phyloP scores from a whole-genome alignment of 2,329 filamentous ascomycete genomes.

The Sclerotinia sclerotiorum region DNA sequence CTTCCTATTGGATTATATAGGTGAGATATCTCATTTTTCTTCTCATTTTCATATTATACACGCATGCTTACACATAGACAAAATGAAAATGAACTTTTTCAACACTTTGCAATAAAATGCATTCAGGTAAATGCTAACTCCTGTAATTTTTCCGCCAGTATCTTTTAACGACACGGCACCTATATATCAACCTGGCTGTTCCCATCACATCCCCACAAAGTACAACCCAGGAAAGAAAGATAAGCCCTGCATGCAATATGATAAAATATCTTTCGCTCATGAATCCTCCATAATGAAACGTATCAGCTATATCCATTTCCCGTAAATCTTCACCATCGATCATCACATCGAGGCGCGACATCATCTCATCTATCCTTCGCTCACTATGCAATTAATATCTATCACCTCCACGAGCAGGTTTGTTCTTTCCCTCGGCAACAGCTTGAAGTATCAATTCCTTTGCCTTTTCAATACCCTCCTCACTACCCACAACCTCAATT shows the following conservation, averaged over 20 bases:
- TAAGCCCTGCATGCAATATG: slow-evolving; percentile 4
- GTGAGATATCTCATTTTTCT: not conserved
- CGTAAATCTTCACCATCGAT: slow-evolving; percentile 1
- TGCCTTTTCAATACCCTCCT: slow-evolving; percentile 80
- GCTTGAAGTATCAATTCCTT: slow-evolving; percentile 86
- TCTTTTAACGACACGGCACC: not conserved
- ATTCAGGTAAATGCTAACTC: slow-evolving; percentile 11
- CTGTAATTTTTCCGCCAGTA: slow-evolving; percentile 2
- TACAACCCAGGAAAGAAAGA: slow-evolving; percentile 6
- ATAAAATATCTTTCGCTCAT: slow-evolving; percentile 1
- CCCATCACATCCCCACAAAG: not conserved
- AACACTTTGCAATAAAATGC: slow-evolving; percentile 4
- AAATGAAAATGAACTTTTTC: not conserved
- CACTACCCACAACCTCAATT: slow-evolving; percentile 82
- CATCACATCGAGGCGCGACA: not conserved
- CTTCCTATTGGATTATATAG: not conserved
- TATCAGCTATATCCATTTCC: slow-evolving; percentile 1
- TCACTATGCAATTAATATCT: slow-evolving; percentile 13
- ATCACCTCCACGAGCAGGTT: slow-evolving; percentile 15
- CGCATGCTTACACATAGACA: not conserved
- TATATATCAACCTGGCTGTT: not conserved
- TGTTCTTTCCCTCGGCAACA: slow-evolving; percentile 58
- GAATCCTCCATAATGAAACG: not conserved
- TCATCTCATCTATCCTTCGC: not conserved
- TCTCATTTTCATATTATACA: not conserved